Evolutionary conservation across 108 stramenopile species (phyloP).

Genomic region (Nitzschia inconspicua): DNA sequence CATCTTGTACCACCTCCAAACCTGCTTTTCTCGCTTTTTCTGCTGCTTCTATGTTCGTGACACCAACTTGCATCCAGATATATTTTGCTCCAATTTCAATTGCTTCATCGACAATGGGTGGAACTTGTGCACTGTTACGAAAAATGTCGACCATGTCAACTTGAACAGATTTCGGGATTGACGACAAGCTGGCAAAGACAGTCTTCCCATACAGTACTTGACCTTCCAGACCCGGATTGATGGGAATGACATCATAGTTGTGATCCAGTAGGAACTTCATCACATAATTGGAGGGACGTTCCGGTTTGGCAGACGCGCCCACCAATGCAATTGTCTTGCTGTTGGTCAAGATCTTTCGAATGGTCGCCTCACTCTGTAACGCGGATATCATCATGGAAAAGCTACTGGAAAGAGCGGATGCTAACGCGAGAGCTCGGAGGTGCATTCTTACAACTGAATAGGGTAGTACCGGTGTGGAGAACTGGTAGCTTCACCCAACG

Average conservation of each 20-base stretch:
- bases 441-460: too few species aligned
- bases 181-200: conserved; percentile 55
- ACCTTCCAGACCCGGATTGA: conserved; percentile 79
- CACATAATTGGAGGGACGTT: conserved; percentile 69
- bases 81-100: conserved; percentile 66
- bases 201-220: conserved; percentile 55
- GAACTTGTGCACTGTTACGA: conserved; percentile 58
- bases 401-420: too few species aligned
- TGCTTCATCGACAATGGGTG: conserved; percentile 75
- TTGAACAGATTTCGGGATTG: conserved; percentile 28
- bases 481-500: too few species aligned
- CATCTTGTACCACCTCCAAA: conserved; percentile 74
- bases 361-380: too few species aligned
- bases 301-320: conserved; percentile 67
- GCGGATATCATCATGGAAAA: too few species aligned
- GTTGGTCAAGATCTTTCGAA: conserved; percentile 56
- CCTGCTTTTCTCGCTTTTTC: conserved; percentile 63
- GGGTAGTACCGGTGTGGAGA: too few species aligned
- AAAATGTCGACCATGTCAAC: conserved; percentile 88
- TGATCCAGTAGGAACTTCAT: conserved; percentile 53
- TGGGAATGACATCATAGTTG: conserved; percentile 76
- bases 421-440: too few species aligned
- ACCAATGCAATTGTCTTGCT: conserved; percentile 79
- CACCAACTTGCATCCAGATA: conserved; percentile 83
- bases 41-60: conserved; percentile 73